These are phyloP conservation scores for Stemphylium vesicarium DNA, from an alignment of 2,329 filamentous ascomycete genomes.

Conservation along the genomic window DNA sequence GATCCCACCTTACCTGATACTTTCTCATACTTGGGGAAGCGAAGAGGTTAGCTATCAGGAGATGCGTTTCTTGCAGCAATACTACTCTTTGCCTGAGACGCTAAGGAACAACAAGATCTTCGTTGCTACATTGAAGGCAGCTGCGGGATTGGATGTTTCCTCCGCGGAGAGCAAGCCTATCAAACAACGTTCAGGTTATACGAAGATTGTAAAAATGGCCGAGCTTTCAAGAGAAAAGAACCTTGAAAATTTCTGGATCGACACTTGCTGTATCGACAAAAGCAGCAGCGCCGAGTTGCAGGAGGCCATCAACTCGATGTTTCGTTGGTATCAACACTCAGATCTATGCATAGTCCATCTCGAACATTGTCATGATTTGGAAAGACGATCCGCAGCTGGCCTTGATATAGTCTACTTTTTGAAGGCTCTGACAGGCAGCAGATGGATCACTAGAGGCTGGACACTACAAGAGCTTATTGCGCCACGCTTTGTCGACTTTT, in stretches of 20 bases:
- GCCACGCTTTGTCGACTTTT: not conserved
- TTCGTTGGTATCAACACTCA: slow-evolving; percentile 14
- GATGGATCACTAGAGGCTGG: not conserved
- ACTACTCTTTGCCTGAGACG: not conserved
- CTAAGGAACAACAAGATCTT: not conserved
- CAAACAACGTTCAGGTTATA: not conserved
- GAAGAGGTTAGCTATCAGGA: slow-evolving; percentile 22
- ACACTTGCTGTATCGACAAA: slow-evolving; percentile 28
- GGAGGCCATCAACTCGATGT: slow-evolving; percentile 27
- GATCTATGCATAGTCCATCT: slow-evolving; percentile 13
- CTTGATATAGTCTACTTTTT: too few relatives aligned
- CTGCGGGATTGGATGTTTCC: too few relatives aligned
- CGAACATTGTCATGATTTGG: not conserved
- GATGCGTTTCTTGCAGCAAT: slow-evolving; percentile 6
- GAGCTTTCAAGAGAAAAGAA: too few relatives aligned
- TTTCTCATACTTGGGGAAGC: slow-evolving; percentile 21
- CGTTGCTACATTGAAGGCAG: too few relatives aligned
- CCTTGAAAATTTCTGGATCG: slow-evolving; percentile 13
- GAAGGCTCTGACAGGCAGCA: too few relatives aligned
- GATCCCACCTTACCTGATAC: slow-evolving; percentile 15
- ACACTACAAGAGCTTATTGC: not conserved
- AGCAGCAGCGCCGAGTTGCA: slow-evolving; percentile 14
- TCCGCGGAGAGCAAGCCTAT: not conserved
- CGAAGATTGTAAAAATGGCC: not conserved
- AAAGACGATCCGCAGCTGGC: too few relatives aligned